Evolutionary conservation across 192 early-diverging fungal species (phyloP), one percentile per base, ranked within the genome.

Genomic region (Phycomyces blakesleeanus): DNA sequence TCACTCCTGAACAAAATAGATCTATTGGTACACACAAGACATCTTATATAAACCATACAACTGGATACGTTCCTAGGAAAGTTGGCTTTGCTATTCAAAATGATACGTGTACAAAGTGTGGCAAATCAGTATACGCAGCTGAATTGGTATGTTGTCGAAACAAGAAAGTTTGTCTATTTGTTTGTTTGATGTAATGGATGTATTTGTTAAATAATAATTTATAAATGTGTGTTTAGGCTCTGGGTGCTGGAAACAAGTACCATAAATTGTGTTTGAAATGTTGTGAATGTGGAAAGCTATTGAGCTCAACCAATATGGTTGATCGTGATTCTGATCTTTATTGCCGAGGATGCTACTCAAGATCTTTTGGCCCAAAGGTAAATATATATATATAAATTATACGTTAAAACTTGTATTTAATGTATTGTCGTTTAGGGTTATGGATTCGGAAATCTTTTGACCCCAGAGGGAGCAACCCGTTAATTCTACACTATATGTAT

Each of bases 181-280:
- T 20, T 24, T 39, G 37, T 25, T 24, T 47, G 11, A 21, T 40
- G 39, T 57, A 53, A 26, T 63, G 57, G 16, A 41, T 34, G 7
- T 21, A 44, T 18, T n/a, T n/a, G n/a, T n/a, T n/a, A n/a, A n/a
- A n/a, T n/a, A n/a, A n/a, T n/a, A n/a, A n/a, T n/a, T n/a, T n/a
- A n/a, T n/a, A n/a, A n/a, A n/a, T n/a, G n/a, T n/a, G n/a, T n/a
- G n/a, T n/a, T n/a, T n/a, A 77, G 75, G 71, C 64, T 15, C 55
- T 77, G 38, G 78, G 75, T 10, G 83, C 81, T n/a, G 79, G 79
- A 6, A 73, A 75, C 40, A 85, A 85, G 52, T 85, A 83, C 55
- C 83, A 85, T 56, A 85, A 83, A 44, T 37, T 80, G 12, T 85
- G 83, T 57, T 56, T 85, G 38, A 72, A 74, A 25, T 85, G 83